Percentiles rank a stretch among this genome's conserved stretches.
These are phyloP conservation scores for Oenanthe javanica DNA, from an alignment of 140 eudicot genomes.

Conservation along the genomic window DNA sequence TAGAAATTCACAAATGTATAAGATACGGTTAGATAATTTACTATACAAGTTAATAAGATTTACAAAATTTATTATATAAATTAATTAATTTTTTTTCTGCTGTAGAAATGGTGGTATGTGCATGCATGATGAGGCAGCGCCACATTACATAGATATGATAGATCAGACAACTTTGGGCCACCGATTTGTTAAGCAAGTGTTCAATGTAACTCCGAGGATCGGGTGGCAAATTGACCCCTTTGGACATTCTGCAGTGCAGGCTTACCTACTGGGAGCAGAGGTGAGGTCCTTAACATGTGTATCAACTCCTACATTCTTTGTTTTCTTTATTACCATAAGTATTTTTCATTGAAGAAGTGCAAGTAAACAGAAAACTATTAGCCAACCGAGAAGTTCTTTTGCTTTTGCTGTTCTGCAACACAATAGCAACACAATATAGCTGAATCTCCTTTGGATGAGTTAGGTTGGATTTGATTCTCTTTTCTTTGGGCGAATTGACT, in stretches of 20 bases:
- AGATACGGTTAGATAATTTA: not conserved
- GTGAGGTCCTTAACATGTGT: conserved; percentile 22
- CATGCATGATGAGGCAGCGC: conserved; percentile 61
- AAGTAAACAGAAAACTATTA: not conserved
- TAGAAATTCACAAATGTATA: not conserved
- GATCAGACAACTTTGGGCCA: conserved; percentile 95
- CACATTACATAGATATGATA: conserved; percentile 97
- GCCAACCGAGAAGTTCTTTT: not conserved
- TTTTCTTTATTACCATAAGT: not conserved
- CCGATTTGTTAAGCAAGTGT: conserved; percentile 58
- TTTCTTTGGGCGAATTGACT: conserved; percentile 87
- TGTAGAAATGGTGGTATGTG: conserved; percentile 79
- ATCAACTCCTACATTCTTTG: not conserved
- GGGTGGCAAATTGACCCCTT: conserved; percentile 99
- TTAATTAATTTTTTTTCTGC: conserved; percentile 9
- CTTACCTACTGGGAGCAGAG: conserved; percentile 95
- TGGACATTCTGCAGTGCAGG: conserved; percentile 99
- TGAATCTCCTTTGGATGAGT: conserved; percentile 10
- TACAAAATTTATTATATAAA: not conserved
- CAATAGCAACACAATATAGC: conserved; percentile 6
- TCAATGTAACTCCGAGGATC: conserved; percentile 82
- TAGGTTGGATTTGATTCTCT: conserved; percentile 98
- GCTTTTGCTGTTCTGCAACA: not conserved
- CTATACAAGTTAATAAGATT: not conserved
- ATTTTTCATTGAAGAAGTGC: not conserved